Percentiles rank a stretch among this genome's conserved stretches.
These are phyloP conservation scores for Hygrophoropsis aurantiaca DNA, from an alignment of 768 basidiomycete genomes.

Conservation along the genomic window DNA sequence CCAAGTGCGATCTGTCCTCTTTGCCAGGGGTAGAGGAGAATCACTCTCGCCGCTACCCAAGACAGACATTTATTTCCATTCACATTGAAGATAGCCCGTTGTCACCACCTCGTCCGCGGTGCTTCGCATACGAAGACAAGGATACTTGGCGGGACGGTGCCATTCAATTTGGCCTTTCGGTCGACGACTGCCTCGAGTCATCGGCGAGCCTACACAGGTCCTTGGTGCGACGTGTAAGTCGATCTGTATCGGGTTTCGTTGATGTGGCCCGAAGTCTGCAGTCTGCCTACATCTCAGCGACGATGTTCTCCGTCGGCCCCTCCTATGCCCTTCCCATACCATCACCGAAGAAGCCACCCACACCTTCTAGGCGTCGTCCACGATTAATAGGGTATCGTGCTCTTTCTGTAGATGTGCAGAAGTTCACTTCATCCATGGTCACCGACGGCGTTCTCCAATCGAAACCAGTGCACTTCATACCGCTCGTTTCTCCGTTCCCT, in stretches of 20 bases:
- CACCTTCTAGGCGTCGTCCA: conserved; percentile 10
- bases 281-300: conserved; percentile 54
- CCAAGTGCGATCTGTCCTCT: conserved; percentile 8
- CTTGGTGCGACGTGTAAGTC: conserved; percentile 28
- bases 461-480: conserved; percentile 40
- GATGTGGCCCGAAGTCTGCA: conserved; percentile 58
- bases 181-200: neutral
- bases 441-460: conserved; percentile 7
- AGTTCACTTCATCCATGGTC: conserved; percentile 31
- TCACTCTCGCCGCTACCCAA: conserved; percentile 37
- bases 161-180: neutral
- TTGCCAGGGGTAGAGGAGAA: conserved; percentile 1
- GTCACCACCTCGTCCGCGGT: conserved; percentile 18
- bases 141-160: neutral
- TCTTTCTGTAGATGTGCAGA: conserved; percentile 39
- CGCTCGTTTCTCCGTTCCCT: conserved; percentile 36
- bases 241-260: conserved; percentile 43
- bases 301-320: conserved; percentile 44
- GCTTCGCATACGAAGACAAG: neutral
- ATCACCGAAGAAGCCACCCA: conserved; percentile 14
- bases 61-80: conserved; percentile 33
- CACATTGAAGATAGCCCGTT: conserved; percentile 40
- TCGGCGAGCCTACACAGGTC: conserved; percentile 8
- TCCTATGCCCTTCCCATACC: conserved; percentile 10
- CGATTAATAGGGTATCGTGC: conserved; percentile 45